A percentile compares a stretch with the other conserved stretches of the same genome.
Evolutionary conservation across 106 monocot species (phyloP).

Genomic region (Platanthera zijinensis): DNA sequence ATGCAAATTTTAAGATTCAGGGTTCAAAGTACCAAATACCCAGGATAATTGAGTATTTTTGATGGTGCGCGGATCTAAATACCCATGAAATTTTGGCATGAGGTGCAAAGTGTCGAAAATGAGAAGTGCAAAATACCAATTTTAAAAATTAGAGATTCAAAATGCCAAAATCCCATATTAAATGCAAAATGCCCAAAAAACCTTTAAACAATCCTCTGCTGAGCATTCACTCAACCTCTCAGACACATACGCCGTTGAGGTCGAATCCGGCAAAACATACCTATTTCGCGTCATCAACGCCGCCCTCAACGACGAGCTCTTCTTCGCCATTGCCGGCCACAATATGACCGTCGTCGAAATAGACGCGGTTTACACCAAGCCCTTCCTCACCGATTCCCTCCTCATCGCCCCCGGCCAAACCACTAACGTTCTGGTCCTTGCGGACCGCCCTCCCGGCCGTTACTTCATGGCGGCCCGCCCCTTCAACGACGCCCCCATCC

Average conservation of each 20-base stretch:
- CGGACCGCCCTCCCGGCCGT: slow-evolving; percentile 13
- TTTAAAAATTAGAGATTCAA: no score
- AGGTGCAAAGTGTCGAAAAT: no score
- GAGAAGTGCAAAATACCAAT: no score
- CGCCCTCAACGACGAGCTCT: slow-evolving; percentile 31
- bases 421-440: slow-evolving; percentile 16
- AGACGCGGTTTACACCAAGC: slow-evolving; percentile 26
- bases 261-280: slow-evolving; percentile 20
- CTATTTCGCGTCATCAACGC: slow-evolving; percentile 29
- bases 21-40: no score
- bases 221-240: neutral
- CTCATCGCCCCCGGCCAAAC: slow-evolving; percentile 28
- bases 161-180: no score
- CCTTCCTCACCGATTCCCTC: slow-evolving; percentile 16
- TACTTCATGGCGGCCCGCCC: slow-evolving; percentile 19
- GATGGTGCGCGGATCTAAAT: no score
- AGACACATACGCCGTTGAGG: slow-evolving; percentile 24
- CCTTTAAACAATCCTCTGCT: no score
- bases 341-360: slow-evolving; percentile 24
- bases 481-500: slow-evolving; percentile 19
- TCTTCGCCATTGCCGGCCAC: slow-evolving; percentile 29
- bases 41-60: no score
- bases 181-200: no score
- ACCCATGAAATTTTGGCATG: no score
- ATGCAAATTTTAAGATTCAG: no score